Conservation (phyloP, 2,329 filamentous ascomycete genomes). For the Claviceps humidiphila region DNA sequence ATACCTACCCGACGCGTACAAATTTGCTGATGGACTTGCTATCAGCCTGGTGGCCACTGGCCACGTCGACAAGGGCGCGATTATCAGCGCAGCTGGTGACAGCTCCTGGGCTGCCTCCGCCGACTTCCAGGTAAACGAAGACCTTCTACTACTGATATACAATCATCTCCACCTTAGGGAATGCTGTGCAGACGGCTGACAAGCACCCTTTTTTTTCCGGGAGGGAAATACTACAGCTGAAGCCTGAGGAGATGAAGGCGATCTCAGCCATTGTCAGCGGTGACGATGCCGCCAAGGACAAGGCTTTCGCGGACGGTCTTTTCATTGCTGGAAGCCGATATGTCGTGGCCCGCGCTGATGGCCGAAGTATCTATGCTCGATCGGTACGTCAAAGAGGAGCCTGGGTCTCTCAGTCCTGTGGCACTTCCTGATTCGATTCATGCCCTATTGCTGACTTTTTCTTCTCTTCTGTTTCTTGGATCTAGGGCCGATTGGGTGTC, state of each 20-base stretch:
- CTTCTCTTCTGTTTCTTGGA: not conserved
- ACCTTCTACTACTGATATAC: conserved; percentile 12
- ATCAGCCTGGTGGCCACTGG: conserved; percentile 66
- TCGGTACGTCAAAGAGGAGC: conserved; percentile 42
- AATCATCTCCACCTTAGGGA: not conserved
- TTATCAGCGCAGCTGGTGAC: conserved; percentile 69
- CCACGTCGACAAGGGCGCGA: conserved; percentile 72
- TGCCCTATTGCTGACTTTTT: not conserved
- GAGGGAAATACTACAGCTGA: conserved; percentile 14
- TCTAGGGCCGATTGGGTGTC: conserved; percentile 62
- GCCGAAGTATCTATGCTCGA: conserved; percentile 71
- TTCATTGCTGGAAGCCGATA: conserved; percentile 67
- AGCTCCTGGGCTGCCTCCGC: conserved; percentile 62
- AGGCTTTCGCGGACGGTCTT: conserved; percentile 59
- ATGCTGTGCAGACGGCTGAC: not conserved
- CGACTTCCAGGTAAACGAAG: conserved; percentile 53
- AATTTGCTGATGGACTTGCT: conserved; percentile 9
- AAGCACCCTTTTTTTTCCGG: not conserved
- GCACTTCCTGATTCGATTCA: not conserved
- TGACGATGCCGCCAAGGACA: conserved; percentile 38
- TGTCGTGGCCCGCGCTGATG: conserved; percentile 63
- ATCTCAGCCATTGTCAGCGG: conserved; percentile 39
- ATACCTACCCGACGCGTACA: conserved; percentile 3
- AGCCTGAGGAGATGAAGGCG: conserved; percentile 43
- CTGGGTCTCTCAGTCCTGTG: not conserved